Evolutionary conservation across 768 basidiomycete species (phyloP), one percentile per base, ranked within the genome.

Genomic region (Termitomyces sp.): DNA sequence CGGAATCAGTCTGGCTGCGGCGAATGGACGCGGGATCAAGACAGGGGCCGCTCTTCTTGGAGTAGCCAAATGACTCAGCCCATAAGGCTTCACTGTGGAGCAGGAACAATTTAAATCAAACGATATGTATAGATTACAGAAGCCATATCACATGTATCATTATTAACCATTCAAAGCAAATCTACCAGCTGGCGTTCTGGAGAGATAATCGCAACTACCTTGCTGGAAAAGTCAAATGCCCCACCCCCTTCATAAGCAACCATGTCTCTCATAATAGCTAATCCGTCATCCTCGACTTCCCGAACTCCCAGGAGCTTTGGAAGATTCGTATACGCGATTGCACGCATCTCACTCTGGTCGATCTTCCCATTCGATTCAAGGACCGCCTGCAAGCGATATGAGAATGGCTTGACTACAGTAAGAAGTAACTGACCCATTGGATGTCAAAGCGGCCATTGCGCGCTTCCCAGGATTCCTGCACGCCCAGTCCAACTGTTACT

Each of bases 401-500:
- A 53, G 14, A 12, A 6, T 28, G 47, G 57, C 24, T 47, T 62
- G 30, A 42, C 56, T n/a, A 40, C 13, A 51, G 42, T 28, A 24
- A 42, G 36, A 42, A 49, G 8, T 18, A 28, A 74, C 82, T 65
- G 61, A 88, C 89, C 92, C 91, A 94, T 68, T 84, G 84, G 20
- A 85, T 74, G 62, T 94, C 90, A 64, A 92, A 88, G 10, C 89
- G 80, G 13, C 84, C 82, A 63, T 88, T 90, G 44, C 86, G 80
- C 38, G 88, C 89, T 58, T 81, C 77, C 86, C 86, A 92, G 32
- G 83, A 82, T 60, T 87, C 83, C 38, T 75, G 71, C 35, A 86
- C 76, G 18, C 87, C 89, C 51, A 93, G 66, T 20, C 83, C 90
- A n/a, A 92, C 86, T 20, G 84, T 85, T n/a, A 96, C 88, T n/a